phyloP scores from a whole-genome alignment of 352 stramenopile genomes.

The Pythium phragmitis region DNA sequence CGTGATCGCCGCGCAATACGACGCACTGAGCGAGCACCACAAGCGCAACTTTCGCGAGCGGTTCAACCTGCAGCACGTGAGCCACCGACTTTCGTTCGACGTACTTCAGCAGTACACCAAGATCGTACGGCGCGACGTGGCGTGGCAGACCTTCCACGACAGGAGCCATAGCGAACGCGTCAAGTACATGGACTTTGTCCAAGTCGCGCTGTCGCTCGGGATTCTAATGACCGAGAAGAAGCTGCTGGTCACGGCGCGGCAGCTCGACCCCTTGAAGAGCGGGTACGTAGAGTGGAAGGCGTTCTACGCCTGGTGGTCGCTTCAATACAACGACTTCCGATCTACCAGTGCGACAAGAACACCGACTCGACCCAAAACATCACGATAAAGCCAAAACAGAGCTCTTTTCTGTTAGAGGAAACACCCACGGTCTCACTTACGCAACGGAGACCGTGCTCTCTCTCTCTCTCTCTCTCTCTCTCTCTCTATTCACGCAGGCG shows the following conservation, averaged over 20 bases:
- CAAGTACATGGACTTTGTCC: conserved; percentile 50
- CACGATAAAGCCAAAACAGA: not conserved
- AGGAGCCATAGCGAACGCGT: conserved; percentile 21
- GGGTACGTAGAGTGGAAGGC: conserved; percentile 56
- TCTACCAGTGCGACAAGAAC: not conserved
- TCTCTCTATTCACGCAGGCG: conserved; percentile 14
- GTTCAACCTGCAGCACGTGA: conserved; percentile 58
- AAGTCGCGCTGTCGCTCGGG: conserved; percentile 41
- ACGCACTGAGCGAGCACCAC: conserved; percentile 40
- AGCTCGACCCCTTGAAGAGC: conserved; percentile 50
- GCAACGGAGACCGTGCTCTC: too few species aligned
- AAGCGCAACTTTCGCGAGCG: conserved; percentile 53
- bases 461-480: not conserved
- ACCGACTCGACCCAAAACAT: not conserved
- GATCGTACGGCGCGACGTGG: conserved; percentile 51
- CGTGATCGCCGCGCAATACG: conserved; percentile 65
- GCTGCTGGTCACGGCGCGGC: conserved; percentile 41
- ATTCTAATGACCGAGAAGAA: conserved; percentile 43
- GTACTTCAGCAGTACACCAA: conserved; percentile 68
- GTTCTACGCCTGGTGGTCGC: conserved; percentile 69
- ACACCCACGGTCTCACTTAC: too few species aligned
- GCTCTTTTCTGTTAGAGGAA: not conserved
- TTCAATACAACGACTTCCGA: conserved; percentile 32
- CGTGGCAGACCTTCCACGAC: conserved; percentile 57
- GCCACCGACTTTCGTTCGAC: conserved; percentile 60